phyloP scores from a whole-genome alignment of 106 monocot species.

The Hemerocallis citrina region DNA sequence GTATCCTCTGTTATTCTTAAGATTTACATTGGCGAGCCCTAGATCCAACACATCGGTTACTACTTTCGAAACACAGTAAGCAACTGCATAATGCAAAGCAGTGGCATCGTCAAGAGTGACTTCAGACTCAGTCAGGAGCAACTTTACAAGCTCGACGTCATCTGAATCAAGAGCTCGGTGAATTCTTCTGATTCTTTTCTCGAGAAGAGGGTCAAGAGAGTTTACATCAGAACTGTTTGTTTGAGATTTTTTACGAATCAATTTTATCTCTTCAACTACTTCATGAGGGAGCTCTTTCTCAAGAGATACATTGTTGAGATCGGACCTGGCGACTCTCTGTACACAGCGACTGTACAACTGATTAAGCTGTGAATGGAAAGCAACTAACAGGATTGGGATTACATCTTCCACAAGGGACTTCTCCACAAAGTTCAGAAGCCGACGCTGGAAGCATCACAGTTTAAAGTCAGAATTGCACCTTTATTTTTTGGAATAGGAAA shows the following conservation, averaged over 20 bases:
- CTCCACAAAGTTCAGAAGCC: conserved; percentile 70
- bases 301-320: conserved; percentile 58
- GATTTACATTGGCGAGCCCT: conserved; percentile 51
- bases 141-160: conserved; percentile 88
- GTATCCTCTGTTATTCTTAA: conserved; percentile 71
- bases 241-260: conserved; percentile 19
- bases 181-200: conserved; percentile 62
- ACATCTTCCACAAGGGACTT: conserved; percentile 89
- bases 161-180: conserved; percentile 83
- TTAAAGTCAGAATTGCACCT: not conserved
- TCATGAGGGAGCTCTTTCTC: conserved; percentile 68
- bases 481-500: not conserved
- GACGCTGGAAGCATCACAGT: conserved; percentile 34
- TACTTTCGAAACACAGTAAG: conserved; percentile 90
- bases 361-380: conserved; percentile 53
- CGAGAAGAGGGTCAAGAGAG: conserved; percentile 23
- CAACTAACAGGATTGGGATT: conserved; percentile 65
- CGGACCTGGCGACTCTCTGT: conserved; percentile 61
- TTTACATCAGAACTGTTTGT: conserved; percentile 3
- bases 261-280: conserved; percentile 44
- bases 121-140: conserved; percentile 73
- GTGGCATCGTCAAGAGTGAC: conserved; percentile 69
- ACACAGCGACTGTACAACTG: conserved; percentile 43
- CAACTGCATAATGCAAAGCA: conserved; percentile 79
- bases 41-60: conserved; percentile 73